A percentile compares a stretch with the other conserved stretches of the same genome.
Evolutionary conservation across 306 rosid species (phyloP).

Genomic region (Potentilla sterilis): DNA sequence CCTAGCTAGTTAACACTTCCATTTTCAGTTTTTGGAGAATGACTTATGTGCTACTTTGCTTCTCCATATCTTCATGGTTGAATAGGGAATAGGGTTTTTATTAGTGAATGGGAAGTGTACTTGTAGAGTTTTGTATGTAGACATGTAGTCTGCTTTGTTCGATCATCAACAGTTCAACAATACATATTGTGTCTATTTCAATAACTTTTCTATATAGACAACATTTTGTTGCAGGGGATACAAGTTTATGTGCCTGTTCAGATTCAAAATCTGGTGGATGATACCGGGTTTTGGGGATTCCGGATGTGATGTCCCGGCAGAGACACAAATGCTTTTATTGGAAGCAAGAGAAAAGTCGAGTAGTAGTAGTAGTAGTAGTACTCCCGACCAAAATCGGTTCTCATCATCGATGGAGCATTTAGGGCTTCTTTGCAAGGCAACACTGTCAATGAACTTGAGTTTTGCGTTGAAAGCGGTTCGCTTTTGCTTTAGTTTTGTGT

Average conservation of each 20-base stretch:
- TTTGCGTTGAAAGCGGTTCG: slow-evolving; percentile 73
- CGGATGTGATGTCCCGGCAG: slow-evolving; percentile 60
- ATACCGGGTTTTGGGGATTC: slow-evolving; percentile 53
- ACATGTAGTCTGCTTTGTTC: not conserved
- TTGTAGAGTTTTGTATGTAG: no score
- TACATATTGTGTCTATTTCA: not conserved
- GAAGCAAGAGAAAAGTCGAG: slow-evolving; percentile 46
- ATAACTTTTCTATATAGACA: no score
- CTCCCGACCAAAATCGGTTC: slow-evolving; percentile 23
- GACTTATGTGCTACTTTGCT: not conserved
- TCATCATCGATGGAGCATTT: slow-evolving; percentile 54
- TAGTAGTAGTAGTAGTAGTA: slow-evolving; percentile 19
- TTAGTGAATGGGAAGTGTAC: no score
- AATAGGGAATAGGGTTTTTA: not conserved
- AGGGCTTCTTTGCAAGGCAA: slow-evolving; percentile 67
- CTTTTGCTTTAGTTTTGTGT: not conserved
- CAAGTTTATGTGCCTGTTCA: slow-evolving; percentile 53
- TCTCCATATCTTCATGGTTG: not conserved
- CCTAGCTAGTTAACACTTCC: not conserved
- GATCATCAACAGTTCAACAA: not conserved
- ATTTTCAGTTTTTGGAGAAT: not conserved
- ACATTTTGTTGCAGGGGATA: slow-evolving; percentile 41
- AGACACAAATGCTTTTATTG: slow-evolving; percentile 70
- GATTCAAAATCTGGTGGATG: slow-evolving; percentile 83
- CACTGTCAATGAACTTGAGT: slow-evolving; percentile 47